Base-by-base conservation (phyloP, 345 rosid species). In the Aegle marmelos region DNA sequence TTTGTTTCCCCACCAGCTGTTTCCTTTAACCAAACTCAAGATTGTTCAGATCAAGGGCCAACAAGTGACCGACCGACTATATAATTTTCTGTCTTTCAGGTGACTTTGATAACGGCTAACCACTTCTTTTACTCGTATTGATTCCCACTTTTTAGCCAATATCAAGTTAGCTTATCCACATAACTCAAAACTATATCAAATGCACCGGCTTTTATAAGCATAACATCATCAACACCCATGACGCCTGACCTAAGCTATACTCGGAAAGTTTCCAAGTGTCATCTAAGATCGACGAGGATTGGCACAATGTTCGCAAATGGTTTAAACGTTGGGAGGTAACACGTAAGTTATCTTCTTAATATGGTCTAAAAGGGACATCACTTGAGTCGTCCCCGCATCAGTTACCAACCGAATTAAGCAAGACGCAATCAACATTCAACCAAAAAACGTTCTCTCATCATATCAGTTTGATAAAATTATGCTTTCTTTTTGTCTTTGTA, bases 31-130 rank as follows among this genome's bases (percentile, higher is more conserved):
- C 70, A 41, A 39, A 70, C 68, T 37, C 39, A 36, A 28, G 22
- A 53, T 53, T 17, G 17, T 19, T 53, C 36, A n/a, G 24, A 48
- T 24, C 28, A 24, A 17, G 60, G 39, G 78, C 37, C 17, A 39
- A 79, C 21, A 41, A 78, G 33, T 36, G 24, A 39, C 36, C 30
- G 24, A 39, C 30, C 30, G 8, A 27, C 41, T 0, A 53, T 16
- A 19, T 17, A 6, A 17, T 45, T 74, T 61, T 58, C 54, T 39
- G 33, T 58, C 45, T 61, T 34, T 78, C 74, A 58, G 76, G 75
- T 74, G 56, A 64, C 28, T 76, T 70, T 50, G 69, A 66, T 79
- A 78, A 65, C 74, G 63, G 24, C 74, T 33, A 63, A 70, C 75
- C 30, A 24, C 59, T 78, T 30, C 73, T 14, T 21, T 68, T 68